Percentiles rank a stretch among this genome's conserved stretches.
phyloP scores from a whole-genome alignment of 140 eudicot genomes.

The Anethum foeniculum region DNA sequence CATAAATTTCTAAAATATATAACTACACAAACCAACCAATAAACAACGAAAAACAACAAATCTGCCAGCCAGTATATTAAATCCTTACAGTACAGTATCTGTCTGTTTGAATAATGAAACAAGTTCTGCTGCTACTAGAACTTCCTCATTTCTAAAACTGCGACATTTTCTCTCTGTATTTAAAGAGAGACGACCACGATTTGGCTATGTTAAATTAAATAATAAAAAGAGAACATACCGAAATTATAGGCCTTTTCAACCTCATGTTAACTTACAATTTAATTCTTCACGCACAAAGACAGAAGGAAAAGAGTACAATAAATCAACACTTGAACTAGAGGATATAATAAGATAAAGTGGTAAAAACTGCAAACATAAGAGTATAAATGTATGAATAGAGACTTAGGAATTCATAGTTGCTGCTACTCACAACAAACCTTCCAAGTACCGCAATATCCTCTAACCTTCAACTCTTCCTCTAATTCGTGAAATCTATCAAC shows the following conservation, averaged over 20 bases:
- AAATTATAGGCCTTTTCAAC: not conserved
- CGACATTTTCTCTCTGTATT: not conserved
- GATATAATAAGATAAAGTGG: no score
- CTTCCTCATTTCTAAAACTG: not conserved
- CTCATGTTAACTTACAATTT: not conserved
- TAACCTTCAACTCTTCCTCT: conserved; percentile 52
- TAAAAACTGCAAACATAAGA: no score
- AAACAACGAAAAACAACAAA: not conserved
- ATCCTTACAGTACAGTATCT: not conserved
- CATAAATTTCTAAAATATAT: not conserved
- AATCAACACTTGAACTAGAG: not conserved
- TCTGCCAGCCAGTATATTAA: not conserved
- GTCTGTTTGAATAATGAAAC: not conserved
- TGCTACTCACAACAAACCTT: conserved; percentile 45
- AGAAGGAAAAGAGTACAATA: not conserved
- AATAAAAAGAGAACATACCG: not conserved
- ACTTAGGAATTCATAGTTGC: not conserved
- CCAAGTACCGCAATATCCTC: conserved; percentile 87
- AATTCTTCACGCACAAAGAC: not conserved
- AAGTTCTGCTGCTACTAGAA: not conserved
- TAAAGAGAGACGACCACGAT: not conserved
- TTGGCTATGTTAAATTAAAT: not conserved
- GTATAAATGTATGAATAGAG: not conserved
- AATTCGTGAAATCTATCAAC: conserved; percentile 80
- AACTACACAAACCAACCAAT: not conserved